These are phyloP conservation scores for Hirsutella rhossiliensis DNA, from an alignment of 2,329 filamentous ascomycete species.

Conservation along the genomic window DNA sequence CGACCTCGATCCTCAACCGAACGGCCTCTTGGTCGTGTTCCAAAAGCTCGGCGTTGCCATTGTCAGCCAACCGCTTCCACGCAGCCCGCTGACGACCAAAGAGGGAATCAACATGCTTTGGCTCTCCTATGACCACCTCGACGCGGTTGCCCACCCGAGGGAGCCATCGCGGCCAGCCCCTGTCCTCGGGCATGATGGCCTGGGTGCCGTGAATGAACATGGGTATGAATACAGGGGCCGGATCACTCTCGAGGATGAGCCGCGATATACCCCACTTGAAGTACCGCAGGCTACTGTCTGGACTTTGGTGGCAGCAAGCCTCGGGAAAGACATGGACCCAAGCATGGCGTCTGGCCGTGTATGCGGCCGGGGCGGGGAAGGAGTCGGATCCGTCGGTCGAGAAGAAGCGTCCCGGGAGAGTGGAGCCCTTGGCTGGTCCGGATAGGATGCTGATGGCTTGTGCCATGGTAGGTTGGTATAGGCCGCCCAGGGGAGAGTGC, in stretches of 20 bases:
- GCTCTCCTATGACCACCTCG: conserved; percentile 66
- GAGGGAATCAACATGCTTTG: conserved; percentile 56
- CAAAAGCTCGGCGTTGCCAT: conserved; percentile 34
- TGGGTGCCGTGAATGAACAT: conserved; percentile 93
- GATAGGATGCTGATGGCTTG: conserved; percentile 80
- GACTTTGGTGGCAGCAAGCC: conserved; percentile 83
- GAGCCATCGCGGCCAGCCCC: conserved; percentile 67
- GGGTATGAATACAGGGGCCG: conserved; percentile 77
- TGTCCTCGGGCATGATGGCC: conserved; percentile 74
- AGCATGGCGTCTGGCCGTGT: conserved; percentile 53
- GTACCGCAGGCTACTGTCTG: conserved; percentile 71
- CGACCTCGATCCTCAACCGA: conserved; percentile 61
- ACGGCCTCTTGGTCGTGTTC: conserved; percentile 50
- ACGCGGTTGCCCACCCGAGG: conserved; percentile 63
- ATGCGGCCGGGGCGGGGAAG: conserved; percentile 61
- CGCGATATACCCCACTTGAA: conserved; percentile 97
- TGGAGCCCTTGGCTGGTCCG: conserved; percentile 35
- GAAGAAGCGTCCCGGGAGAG: conserved; percentile 35
- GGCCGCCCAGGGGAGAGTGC: conserved; percentile 69
- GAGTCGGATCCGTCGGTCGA: conserved; percentile 54
- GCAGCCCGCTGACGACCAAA: conserved; percentile 67
- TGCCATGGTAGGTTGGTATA: conserved; percentile 80
- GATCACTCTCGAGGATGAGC: conserved; percentile 79
- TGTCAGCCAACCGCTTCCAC: conserved; percentile 57
- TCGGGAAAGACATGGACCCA: conserved; percentile 98